These are phyloP conservation scores for Stachybotrys chartarum DNA, from an alignment of 2,329 filamentous ascomycete species.

Conservation along the genomic window DNA sequence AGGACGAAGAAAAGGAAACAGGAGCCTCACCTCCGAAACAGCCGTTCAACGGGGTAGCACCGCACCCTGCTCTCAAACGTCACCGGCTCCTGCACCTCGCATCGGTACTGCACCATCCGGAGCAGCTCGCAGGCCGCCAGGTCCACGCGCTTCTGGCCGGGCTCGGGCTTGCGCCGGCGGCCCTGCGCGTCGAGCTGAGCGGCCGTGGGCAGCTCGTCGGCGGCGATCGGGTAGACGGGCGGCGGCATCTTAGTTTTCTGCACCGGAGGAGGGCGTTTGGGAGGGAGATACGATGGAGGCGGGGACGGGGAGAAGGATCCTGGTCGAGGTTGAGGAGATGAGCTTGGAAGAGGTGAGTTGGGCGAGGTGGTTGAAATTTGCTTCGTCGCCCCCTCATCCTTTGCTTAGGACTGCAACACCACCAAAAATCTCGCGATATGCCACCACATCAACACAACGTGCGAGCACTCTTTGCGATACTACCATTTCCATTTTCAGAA, in stretches of 20 bases:
- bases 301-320: constrained; percentile 38
- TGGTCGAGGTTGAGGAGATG: constrained; percentile 49
- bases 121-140: constrained; percentile 49
- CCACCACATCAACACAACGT: neutral
- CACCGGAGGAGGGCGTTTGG: neutral
- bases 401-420: neutral
- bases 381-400: neutral
- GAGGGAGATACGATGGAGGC: constrained; percentile 27
- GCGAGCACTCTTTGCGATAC: too few relatives aligned
- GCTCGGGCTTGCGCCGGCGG: constrained; percentile 44
- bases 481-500: too few relatives aligned
- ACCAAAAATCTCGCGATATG: constrained; percentile 14
- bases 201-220: constrained; percentile 39
- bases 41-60: constrained; percentile 51
- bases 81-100: constrained; percentile 43
- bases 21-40: constrained; percentile 47
- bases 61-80: constrained; percentile 37
- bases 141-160: constrained; percentile 33
- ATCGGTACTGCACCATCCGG: constrained; percentile 54
- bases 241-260: constrained; percentile 43
- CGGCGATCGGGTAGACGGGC: constrained; percentile 47
- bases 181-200: constrained; percentile 41
- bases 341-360: constrained; percentile 52
- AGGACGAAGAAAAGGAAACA: constrained; percentile 1
- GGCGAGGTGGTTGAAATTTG: neutral